Evolutionary conservation across 106 monocot species (phyloP).

Genomic region (Apostasia ramifera): DNA sequence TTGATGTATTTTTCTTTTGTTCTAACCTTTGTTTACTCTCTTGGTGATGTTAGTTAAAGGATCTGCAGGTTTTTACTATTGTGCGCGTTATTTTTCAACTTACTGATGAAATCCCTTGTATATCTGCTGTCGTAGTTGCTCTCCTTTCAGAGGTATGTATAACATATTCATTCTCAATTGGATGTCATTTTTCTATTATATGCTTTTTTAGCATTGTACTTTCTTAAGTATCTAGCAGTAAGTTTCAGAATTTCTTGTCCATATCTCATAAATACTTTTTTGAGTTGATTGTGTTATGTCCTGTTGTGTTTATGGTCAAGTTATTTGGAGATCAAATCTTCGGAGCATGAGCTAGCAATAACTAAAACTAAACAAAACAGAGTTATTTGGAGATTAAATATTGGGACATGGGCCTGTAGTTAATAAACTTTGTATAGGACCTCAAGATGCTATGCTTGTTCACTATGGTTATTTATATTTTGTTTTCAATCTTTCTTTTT

Average conservation of each 20-base stretch:
- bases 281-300: neutral
- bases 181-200: neutral
- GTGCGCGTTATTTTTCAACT: slow-evolving; percentile 93
- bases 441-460: too few species aligned
- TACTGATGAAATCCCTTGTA: slow-evolving; percentile 93
- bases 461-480: too few species aligned
- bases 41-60: slow-evolving; percentile 52
- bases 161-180: neutral
- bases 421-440: too few species aligned
- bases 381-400: too few species aligned
- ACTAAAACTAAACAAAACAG: too few species aligned
- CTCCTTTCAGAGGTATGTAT: slow-evolving; percentile 80
- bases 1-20: neutral
- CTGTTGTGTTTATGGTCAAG: neutral
- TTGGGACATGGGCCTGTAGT: too few species aligned
- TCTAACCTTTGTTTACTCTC: neutral
- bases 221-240: neutral
- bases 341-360: too few species aligned
- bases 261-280: too few species aligned
- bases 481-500: too few species aligned
- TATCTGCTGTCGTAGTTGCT: slow-evolving; percentile 95
- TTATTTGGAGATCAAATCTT: too few species aligned
- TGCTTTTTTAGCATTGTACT: slow-evolving; percentile 1
- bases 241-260: neutral
- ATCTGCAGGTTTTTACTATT: slow-evolving; percentile 87